Conservation (phyloP, 2,329 filamentous ascomycete genomes). For the Leptographium galeiforme region DNA sequence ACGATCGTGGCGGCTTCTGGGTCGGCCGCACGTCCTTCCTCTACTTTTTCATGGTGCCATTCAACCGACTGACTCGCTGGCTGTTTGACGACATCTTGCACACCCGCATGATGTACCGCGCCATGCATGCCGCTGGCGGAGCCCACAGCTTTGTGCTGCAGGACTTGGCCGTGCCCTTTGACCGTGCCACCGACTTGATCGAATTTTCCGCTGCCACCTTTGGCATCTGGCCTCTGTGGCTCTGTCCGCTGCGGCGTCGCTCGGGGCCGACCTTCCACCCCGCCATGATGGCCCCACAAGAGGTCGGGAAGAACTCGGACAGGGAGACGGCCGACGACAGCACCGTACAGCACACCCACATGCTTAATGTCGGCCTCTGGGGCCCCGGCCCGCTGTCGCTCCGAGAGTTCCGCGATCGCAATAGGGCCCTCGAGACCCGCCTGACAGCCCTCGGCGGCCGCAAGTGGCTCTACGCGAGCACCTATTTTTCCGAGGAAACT, state of each 20-base stretch:
- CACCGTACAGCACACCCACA: conserved; percentile 18
- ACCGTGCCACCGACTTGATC: conserved; percentile 33
- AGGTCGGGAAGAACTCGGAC: background rate
- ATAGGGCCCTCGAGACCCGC: conserved; percentile 56
- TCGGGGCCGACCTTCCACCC: conserved; percentile 42
- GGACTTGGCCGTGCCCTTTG: conserved; percentile 46
- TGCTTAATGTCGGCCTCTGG: conserved; percentile 60
- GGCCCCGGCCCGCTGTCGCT: conserved; percentile 51
- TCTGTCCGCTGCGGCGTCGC: conserved; percentile 39
- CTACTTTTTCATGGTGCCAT: conserved; percentile 52
- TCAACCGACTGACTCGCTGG: conserved; percentile 51
- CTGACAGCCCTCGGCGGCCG: conserved; percentile 56
- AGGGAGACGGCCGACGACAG: background rate
- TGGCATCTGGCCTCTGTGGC: conserved; percentile 45
- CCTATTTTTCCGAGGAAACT: conserved; percentile 60
- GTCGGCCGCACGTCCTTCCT: conserved; percentile 50
- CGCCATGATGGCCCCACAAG: conserved; percentile 20
- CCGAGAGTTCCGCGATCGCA: conserved; percentile 49
- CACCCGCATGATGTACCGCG: conserved; percentile 60
- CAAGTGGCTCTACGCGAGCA: conserved; percentile 80
- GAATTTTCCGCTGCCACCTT: conserved; percentile 38
- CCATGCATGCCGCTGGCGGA: conserved; percentile 52
- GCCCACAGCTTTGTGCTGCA: conserved; percentile 53
- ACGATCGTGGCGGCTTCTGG: conserved; percentile 65
- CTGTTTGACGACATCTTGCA: conserved; percentile 59